These are phyloP conservation scores for Rhypophila decipiens DNA, from an alignment of 495 filamentous ascomycete genomes.

Conservation along the genomic window DNA sequence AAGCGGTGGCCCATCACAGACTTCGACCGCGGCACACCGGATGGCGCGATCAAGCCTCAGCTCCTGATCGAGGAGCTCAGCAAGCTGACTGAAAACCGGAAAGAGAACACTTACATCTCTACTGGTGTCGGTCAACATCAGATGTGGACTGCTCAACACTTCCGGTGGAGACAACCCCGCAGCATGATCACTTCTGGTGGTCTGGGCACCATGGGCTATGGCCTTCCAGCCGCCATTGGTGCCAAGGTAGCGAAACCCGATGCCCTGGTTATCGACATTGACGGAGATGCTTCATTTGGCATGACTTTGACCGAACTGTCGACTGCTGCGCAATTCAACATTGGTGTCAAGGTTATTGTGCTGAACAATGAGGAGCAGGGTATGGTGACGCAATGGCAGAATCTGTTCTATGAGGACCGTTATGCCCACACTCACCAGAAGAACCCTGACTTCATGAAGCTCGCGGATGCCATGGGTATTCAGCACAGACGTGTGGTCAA, in stretches of 20 bases:
- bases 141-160: conserved; percentile 97
- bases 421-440: conserved; percentile 88
- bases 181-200: conserved; percentile 89
- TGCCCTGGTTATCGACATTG: conserved; percentile 83
- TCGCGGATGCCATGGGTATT: conserved; percentile 78
- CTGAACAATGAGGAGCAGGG: conserved; percentile 96
- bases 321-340: conserved; percentile 88
- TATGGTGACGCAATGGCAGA: conserved; percentile 97
- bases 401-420: conserved; percentile 85
- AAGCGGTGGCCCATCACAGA: conserved; percentile 66
- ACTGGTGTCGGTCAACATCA: conserved; percentile 95
- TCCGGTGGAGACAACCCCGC: conserved; percentile 79
- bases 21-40: conserved; percentile 63
- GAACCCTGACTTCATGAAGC: conserved; percentile 82
- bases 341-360: conserved; percentile 85
- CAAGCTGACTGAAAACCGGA: conserved; percentile 63
- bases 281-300: conserved; percentile 92
- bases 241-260: conserved; percentile 88
- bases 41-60: conserved; percentile 83
- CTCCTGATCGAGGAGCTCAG: conserved; percentile 75
- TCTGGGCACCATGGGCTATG: conserved; percentile 92
- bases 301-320: conserved; percentile 92
- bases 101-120: conserved; percentile 75
- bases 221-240: conserved; percentile 86
- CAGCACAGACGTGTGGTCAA: conserved; percentile 58